Conservation (phyloP, 331 rosid species). For the Cydonia oblonga region DNA sequence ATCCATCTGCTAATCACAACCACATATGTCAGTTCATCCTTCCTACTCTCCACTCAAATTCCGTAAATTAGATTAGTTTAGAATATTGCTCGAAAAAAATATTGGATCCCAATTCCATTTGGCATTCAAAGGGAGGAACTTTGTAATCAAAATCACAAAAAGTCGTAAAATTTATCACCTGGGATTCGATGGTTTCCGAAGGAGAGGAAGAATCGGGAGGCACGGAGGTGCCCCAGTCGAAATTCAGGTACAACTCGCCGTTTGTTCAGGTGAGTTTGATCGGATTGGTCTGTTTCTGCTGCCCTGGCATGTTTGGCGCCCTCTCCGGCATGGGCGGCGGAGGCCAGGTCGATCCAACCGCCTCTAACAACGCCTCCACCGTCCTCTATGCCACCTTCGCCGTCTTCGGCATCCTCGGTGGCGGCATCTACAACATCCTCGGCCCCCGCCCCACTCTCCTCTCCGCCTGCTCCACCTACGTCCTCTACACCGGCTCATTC, state of each 20-base stretch:
- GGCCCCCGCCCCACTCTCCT: conserved; percentile 82
- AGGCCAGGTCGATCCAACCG: conserved; percentile 69
- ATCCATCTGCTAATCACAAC: not conserved
- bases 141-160: not conserved
- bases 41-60: not conserved
- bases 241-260: conserved; percentile 62
- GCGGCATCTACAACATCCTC: conserved; percentile 89
- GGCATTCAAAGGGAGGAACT: not conserved
- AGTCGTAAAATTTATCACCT: not conserved
- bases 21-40: not conserved
- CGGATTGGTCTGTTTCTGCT: conserved; percentile 82
- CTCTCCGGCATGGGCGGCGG: conserved; percentile 96
- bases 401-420: conserved; percentile 76
- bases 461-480: conserved; percentile 70
- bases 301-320: conserved; percentile 96
- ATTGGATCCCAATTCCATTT: not conserved
- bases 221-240: not conserved
- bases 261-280: conserved; percentile 46
- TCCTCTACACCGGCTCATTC: conserved; percentile 78
- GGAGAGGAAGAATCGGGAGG: conserved; percentile 28
- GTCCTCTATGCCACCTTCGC: conserved; percentile 76
- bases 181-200: conserved; percentile 36
- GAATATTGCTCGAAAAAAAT: not conserved
- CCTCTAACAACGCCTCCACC: conserved; percentile 69
- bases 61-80: not conserved